Base-by-base conservation (phyloP, 805 yeast species). In the Candida taoyuanica region DNA sequence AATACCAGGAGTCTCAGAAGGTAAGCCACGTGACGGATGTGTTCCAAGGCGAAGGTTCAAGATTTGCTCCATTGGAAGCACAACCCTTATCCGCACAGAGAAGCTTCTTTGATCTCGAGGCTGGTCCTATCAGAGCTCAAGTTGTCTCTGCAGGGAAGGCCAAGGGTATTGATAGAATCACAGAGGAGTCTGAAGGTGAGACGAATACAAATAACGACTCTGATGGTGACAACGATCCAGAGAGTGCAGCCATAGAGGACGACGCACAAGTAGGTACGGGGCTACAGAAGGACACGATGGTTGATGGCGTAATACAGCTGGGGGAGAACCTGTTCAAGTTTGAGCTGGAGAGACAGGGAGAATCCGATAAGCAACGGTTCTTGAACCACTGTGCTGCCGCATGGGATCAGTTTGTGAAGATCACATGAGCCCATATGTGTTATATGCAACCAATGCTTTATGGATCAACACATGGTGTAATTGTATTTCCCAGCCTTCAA, bases 11-110 rank as follows among this genome's bases (percentile, higher is more conserved):
- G n/a, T 44, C 51, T 3, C 44, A 40, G 33, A 46, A 43, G 21
- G 48, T 39, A 8, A 47, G 37, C 29, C 61, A 65, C 31, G 76
- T 71, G 2, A 65, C 73, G 5, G 79, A 74, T 49, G 74, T 74
- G 3, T 74, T 70, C 46, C 64, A 63, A 37, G 72, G 71, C 3
- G 74, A 70, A 42, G 60, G 61, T 29, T 56, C 68, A 14, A 63
- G 67, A 41, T 64, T 60, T 16, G 78, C 78, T 0, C 79, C 78
- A 9, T 48, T 70, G 29, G 58, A 59, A 18, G 69, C 76, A 13
- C 79, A 74, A 49, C 78, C 79, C 5, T 56, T 73, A 8, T 65
- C 72, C 29, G 71, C 78, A 0, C 76, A 73, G 48, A 53, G 63
- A 17, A 70, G 63, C 35, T 60, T 54, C 36, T 71, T 71, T 42